Conservation (phyloP, 1,139 yeast genomes). For the Debaryomyces sp. region DNA sequence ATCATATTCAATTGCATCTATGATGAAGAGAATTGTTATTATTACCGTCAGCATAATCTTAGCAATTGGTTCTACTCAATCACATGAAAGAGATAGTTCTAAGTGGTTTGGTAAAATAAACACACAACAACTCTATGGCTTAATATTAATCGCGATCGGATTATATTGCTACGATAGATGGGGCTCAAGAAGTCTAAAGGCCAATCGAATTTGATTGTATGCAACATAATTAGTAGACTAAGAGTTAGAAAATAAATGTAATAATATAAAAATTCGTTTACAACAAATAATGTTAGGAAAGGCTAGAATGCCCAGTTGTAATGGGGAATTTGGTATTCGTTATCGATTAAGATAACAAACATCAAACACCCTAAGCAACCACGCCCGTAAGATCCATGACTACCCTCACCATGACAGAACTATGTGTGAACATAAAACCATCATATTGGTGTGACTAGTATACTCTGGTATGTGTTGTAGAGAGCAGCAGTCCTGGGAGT, state of each 20-base stretch:
- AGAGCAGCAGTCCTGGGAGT: conserved; percentile 48
- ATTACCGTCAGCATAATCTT: conserved; percentile 37
- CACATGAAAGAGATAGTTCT: conserved; percentile 2
- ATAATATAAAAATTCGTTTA: background rate
- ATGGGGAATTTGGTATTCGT: conserved; percentile 17
- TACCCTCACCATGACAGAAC: conserved; percentile 26
- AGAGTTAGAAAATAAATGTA: background rate
- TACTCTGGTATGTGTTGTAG: conserved; percentile 57
- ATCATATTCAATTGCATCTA: conserved; percentile 45
- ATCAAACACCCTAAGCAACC: conserved; percentile 18
- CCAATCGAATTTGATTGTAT: conserved; percentile 16
- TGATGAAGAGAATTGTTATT: conserved; percentile 45
- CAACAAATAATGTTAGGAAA: conserved; percentile 36
- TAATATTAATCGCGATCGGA: conserved; percentile 35
- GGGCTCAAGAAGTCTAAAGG: conserved; percentile 40
- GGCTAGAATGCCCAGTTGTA: conserved; percentile 49
- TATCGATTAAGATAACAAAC: background rate
- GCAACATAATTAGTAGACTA: background rate
- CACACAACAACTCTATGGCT: conserved; percentile 32
- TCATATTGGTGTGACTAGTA: conserved; percentile 29
- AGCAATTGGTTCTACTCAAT: conserved; percentile 22
- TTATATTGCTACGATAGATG: conserved; percentile 44
- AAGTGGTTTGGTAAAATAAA: conserved; percentile 34
- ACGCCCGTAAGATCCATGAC: conserved; percentile 50
- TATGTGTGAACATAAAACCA: background rate